Conservation (phyloP, 371 early-diverging fungal genomes). For the Haplosporangium sp. region DNA sequence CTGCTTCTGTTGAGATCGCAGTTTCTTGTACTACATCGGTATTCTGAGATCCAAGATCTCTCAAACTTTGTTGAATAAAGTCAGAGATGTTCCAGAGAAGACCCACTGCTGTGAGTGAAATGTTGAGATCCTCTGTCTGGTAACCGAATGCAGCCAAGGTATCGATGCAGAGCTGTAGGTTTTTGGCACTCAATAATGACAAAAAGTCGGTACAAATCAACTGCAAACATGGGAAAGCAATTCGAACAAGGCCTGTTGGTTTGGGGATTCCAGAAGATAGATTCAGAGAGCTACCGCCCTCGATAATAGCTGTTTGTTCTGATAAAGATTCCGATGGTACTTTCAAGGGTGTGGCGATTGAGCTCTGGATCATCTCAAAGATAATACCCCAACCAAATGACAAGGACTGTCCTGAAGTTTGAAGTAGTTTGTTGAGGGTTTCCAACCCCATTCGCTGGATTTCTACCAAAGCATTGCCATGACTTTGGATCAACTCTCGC, state of each 20-base stretch:
- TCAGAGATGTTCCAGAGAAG: slow-evolving; percentile 92
- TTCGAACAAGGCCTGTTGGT: slow-evolving; percentile 76
- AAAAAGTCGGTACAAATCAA: slow-evolving; percentile 97
- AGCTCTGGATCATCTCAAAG: slow-evolving; percentile 85
- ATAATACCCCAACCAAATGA: slow-evolving; percentile 90
- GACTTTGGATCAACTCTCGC: slow-evolving; percentile 44
- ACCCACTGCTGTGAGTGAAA: slow-evolving; percentile 92
- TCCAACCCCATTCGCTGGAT: slow-evolving; percentile 90
- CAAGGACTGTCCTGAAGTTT: slow-evolving; percentile 92
- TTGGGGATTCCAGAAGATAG: slow-evolving; percentile 12
- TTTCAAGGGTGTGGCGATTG: slow-evolving; percentile 28
- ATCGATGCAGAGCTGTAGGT: slow-evolving; percentile 85
- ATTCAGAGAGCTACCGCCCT: neutral
- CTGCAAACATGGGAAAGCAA: slow-evolving; percentile 94
- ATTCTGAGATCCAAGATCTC: slow-evolving; percentile 55
- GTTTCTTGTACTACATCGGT: neutral
- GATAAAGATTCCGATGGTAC: slow-evolving; percentile 4
- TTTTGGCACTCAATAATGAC: slow-evolving; percentile 78
- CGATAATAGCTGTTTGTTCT: neutral
- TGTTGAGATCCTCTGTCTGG: slow-evolving; percentile 93
- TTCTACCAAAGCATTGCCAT: slow-evolving; percentile 62
- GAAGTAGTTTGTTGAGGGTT: slow-evolving; percentile 89
- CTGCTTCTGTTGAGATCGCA: neutral
- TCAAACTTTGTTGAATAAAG: slow-evolving; percentile 79
- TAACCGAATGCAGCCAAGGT: slow-evolving; percentile 86